These are phyloP conservation scores for Achaetomium macrosporum DNA, from an alignment of 2,329 filamentous ascomycete genomes.

Conservation along the genomic window DNA sequence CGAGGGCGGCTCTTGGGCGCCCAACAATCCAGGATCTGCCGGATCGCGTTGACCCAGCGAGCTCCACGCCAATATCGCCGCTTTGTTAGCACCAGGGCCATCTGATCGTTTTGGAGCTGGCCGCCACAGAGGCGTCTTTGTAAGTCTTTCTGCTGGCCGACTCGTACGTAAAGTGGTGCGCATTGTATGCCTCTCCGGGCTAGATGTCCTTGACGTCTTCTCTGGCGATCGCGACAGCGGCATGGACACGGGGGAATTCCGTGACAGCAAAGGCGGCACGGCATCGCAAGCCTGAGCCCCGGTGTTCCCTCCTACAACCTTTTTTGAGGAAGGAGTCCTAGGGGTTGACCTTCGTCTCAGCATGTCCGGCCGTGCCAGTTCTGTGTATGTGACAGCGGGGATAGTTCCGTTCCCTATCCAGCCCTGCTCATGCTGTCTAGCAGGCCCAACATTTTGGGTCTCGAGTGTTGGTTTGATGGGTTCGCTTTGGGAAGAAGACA, in stretches of 20 bases:
- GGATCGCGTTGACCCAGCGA: constrained; percentile 37
- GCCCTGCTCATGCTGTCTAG: constrained; percentile 35
- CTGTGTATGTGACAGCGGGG: constrained; percentile 70
- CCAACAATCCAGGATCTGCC: constrained; percentile 14
- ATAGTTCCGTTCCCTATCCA: constrained; percentile 80
- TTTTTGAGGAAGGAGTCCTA: constrained; percentile 49
- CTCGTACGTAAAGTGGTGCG: constrained; percentile 53
- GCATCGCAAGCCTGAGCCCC: constrained; percentile 11
- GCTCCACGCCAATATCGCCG: constrained; percentile 58
- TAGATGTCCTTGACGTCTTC: constrained; percentile 44
- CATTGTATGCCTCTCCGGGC: constrained; percentile 57
- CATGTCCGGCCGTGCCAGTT: constrained; percentile 65
- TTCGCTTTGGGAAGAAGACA: constrained; percentile 19
- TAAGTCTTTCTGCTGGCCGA: constrained; percentile 38
- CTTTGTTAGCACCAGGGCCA: constrained; percentile 53
- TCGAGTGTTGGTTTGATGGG: constrained; percentile 20
- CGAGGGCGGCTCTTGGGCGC: constrained; percentile 15
- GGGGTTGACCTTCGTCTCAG: constrained; percentile 46
- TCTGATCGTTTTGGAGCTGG: constrained; percentile 40
- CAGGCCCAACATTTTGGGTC: constrained; percentile 17
- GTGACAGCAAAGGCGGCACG: constrained; percentile 25
- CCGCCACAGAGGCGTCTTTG: constrained; percentile 34
- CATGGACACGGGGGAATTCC: constrained; percentile 26
- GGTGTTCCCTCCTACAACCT: constrained; percentile 34
- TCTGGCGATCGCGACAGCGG: constrained; percentile 30